A percentile compares a stretch with the other conserved stretches of the same genome.
Conservation (phyloP, 805 yeast genomes). For the Maudiozyma serrabonitensis region DNA sequence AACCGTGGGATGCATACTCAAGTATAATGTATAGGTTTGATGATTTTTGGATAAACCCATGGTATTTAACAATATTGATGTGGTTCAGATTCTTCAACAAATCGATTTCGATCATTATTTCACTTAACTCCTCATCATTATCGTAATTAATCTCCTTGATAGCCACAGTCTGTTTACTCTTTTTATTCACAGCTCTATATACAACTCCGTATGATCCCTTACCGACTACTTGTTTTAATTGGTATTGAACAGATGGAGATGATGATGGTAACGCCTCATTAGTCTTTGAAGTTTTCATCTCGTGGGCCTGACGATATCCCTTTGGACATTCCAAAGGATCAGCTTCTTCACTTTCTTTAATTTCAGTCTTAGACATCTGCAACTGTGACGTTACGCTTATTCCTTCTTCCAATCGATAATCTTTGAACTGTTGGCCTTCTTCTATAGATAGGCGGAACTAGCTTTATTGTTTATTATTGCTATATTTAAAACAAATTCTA, state of each 20-base stretch:
- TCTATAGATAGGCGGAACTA: too few species aligned
- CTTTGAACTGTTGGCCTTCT: too few species aligned
- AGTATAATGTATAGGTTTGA: slow-evolving; percentile 63
- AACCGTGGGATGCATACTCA: slow-evolving; percentile 62
- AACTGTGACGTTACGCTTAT: too few species aligned
- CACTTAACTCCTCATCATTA: slow-evolving; percentile 64
- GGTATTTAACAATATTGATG: slow-evolving; percentile 82
- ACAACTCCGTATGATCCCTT: slow-evolving; percentile 89
- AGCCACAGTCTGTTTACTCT: slow-evolving; percentile 63
- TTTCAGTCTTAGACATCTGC: background rate
- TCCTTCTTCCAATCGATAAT: too few species aligned
- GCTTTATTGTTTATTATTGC: too few species aligned
- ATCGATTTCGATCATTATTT: slow-evolving; percentile 52
- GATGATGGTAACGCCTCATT: too few species aligned
- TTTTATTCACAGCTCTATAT: slow-evolving; percentile 59
- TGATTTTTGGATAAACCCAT: slow-evolving; percentile 76
- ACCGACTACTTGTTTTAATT: slow-evolving; percentile 61
- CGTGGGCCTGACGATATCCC: background rate
- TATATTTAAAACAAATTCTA: too few species aligned
- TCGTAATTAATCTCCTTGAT: slow-evolving; percentile 66
- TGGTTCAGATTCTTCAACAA: slow-evolving; percentile 72
- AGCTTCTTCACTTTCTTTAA: background rate
- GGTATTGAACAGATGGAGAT: slow-evolving; percentile 27
- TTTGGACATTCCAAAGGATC: too few species aligned
- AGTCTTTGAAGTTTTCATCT: background rate